Conservation (phyloP, 176 grass and related monocot species). For the Ampelocalamus luodianensis region DNA sequence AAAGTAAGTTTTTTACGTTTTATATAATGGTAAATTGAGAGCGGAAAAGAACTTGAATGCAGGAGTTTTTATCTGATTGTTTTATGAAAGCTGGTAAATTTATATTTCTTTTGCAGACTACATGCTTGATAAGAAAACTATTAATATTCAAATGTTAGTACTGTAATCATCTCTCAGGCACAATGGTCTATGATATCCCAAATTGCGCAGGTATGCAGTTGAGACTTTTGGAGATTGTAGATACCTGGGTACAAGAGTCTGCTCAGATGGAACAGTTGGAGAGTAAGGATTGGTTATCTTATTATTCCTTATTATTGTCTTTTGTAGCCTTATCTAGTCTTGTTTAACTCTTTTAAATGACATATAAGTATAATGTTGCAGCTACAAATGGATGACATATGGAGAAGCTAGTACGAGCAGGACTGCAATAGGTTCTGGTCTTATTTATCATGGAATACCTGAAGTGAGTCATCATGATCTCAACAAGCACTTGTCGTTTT, state of each 20-base stretch:
- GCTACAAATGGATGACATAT: constrained; percentile 99
- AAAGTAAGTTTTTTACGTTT: neutral
- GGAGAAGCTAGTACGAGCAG: constrained; percentile 78
- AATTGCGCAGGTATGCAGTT: constrained; percentile 68
- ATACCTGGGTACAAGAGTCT: constrained; percentile 88
- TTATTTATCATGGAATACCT: constrained; percentile 74
- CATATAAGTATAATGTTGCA: constrained; percentile 26
- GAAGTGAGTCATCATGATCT: constrained; percentile 63
- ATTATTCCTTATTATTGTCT: neutral
- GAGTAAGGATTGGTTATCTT: constrained; percentile 75
- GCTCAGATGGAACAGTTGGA: constrained; percentile 75
- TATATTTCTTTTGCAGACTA: neutral
- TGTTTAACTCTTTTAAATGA: constrained; percentile 21
- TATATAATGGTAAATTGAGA: neutral
- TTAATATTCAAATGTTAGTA: neutral
- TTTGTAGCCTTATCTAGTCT: constrained; percentile 26
- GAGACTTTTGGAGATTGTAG: constrained; percentile 82
- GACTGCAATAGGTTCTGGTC: constrained; percentile 83
- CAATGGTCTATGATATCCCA: constrained; percentile 14
- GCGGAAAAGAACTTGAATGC: neutral
- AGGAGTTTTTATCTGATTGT: neutral
- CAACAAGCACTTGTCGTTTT: constrained; percentile 13
- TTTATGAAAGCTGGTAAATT: neutral
- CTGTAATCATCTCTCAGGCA: neutral
- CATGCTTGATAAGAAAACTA: constrained; percentile 7